Base-by-base conservation (phyloP, 2,329 filamentous ascomycete species). In the Colletotrichum chlorophyti region DNA sequence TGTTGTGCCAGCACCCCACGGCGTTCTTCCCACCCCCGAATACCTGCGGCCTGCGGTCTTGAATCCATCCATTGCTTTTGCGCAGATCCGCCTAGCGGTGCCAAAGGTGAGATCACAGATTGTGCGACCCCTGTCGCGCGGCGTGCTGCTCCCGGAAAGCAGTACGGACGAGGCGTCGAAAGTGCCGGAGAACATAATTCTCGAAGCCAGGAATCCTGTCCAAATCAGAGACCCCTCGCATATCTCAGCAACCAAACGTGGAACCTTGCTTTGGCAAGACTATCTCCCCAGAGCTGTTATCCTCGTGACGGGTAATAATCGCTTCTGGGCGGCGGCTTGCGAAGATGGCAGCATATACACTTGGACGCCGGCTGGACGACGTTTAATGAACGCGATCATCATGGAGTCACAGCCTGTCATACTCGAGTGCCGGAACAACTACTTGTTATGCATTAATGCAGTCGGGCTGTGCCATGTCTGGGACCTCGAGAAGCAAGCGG, bases 341-440 rank as follows among this genome's bases (percentile, higher is more conserved):
- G 95, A 99, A 71, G 95, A 98, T 69, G 95, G 93, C 14, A 91
- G 88, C 15, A 72, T 99, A 7, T 91, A 97, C 69, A 84, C 91
- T 8, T 99, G 95, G 93, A 94, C 93, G 1, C 92, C 94, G 2
- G 92, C 93, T 12, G 95, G 95, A 11, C 86, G 96, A 61, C 86
- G 96, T 49, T 79, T 97, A 19, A 80, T 96, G 53, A 97, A 91
- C 67, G 88, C 93, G 5, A 82, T 97, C 63, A 84, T 97, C 6
- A 78, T 98, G 14, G 95, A 99, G 75, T 88, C 94, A 2, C 93
- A 98, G 67, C 91, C 95, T 1, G 93, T 98, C 27, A 95, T 99
- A 54, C 81, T 99, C 23, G 95, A 98, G 71, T 94, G 90, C 67
- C 86, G 93, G 53, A 91, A 91, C 10, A 90, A 90, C 76, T 98